phyloP scores from a whole-genome alignment of 352 stramenopile species.

The Proteromonas lacertae region DNA sequence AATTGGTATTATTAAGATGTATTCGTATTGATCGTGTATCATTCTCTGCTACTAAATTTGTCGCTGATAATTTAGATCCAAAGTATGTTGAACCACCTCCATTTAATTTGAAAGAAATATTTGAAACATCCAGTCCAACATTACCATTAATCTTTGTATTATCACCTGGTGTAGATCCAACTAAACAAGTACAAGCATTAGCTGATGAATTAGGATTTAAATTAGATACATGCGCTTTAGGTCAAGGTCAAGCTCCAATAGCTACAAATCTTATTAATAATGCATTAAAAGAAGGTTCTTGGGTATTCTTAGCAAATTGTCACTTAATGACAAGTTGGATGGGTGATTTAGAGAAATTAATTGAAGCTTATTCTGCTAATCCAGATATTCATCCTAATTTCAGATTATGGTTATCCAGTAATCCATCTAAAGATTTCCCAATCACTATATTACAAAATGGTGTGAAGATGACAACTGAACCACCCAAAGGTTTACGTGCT shows the following conservation, averaged over 20 bases:
- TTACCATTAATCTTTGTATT: conserved; percentile 76
- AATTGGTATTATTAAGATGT: conserved; percentile 54
- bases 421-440: conserved; percentile 61
- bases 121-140: conserved; percentile 17
- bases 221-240: conserved; percentile 55
- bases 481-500: conserved; percentile 44
- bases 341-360: conserved; percentile 54
- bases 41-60: conserved; percentile 52
- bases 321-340: conserved; percentile 78
- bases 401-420: conserved; percentile 58
- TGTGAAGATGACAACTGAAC: conserved; percentile 84
- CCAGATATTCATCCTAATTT: conserved; percentile 35
- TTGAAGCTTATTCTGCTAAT: conserved; percentile 6
- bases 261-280: conserved; percentile 45
- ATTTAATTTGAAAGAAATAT: conserved; percentile 34
- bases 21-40: conserved; percentile 54
- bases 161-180: conserved; percentile 65
- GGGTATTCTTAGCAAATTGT: conserved; percentile 77
- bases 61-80: conserved; percentile 41
- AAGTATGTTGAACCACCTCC: conserved; percentile 60
- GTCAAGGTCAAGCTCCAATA: conserved; percentile 56
- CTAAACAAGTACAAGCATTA: conserved; percentile 25
- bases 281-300: conserved; percentile 37
- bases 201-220: conserved; percentile 21
- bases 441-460: conserved; percentile 64